Evolutionary conservation across 164 flowering plant genomes (phyloP).

Genomic region (Vitis rotundifolia): DNA sequence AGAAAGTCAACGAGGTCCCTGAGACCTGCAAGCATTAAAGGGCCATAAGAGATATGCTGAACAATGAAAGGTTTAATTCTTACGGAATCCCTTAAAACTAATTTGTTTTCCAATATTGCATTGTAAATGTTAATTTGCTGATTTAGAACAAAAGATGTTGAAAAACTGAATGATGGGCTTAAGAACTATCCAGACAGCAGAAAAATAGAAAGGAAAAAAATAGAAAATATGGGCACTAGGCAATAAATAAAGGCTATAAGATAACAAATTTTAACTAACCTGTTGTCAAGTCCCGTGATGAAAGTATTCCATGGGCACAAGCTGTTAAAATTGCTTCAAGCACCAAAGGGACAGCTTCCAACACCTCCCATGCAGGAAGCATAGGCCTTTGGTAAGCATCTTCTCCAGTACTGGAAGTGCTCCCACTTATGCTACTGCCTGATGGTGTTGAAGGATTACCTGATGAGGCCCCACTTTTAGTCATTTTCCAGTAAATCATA

Average conservation of each 20-base stretch:
- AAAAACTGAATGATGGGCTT: too few species aligned
- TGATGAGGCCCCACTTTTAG: constrained; percentile 35
- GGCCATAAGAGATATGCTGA: neutral
- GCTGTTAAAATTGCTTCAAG: constrained; percentile 86
- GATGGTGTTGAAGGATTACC: constrained; percentile 48
- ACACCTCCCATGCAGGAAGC: constrained; percentile 90
- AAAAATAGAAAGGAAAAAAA: too few species aligned
- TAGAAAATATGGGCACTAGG: too few species aligned
- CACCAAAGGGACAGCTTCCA: constrained; percentile 86
- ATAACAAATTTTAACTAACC: constrained; percentile 40
- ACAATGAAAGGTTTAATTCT: neutral
- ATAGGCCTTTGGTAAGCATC: constrained; percentile 56
- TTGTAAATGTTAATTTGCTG: neutral
- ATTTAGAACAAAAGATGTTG: neutral
- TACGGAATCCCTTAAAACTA: neutral
- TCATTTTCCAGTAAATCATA: constrained; percentile 75
- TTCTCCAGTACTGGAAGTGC: constrained; percentile 52
- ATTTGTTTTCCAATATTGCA: neutral
- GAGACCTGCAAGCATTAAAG: constrained; percentile 59
- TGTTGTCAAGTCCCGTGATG: constrained; percentile 85
- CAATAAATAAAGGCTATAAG: constrained; percentile 3
- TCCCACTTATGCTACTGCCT: constrained; percentile 53
- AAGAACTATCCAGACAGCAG: too few species aligned
- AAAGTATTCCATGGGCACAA: constrained; percentile 83
- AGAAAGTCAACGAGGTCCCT: constrained; percentile 91